These are phyloP conservation scores for Agrocybe praecox DNA, from an alignment of 768 basidiomycete genomes.

Conservation along the genomic window DNA sequence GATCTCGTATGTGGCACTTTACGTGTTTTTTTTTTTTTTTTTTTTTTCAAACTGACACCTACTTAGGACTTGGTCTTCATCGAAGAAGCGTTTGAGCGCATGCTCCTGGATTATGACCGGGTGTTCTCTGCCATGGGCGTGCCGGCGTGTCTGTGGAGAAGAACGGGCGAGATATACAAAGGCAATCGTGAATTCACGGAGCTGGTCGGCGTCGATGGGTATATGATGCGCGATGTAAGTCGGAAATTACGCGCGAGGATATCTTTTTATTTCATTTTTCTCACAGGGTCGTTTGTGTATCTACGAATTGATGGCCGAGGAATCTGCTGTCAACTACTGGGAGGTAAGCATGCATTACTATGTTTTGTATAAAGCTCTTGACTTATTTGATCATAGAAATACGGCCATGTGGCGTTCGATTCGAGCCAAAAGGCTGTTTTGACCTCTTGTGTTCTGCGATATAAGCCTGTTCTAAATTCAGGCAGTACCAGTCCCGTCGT, in stretches of 20 bases:
- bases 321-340: conserved; percentile 96
- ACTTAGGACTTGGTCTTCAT: conserved; percentile 91
- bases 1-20: conserved; percentile 66
- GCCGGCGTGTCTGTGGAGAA: conserved; percentile 93
- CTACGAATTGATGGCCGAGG: conserved; percentile 98
- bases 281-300: conserved; percentile 86
- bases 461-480: conserved; percentile 64
- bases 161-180: conserved; percentile 99
- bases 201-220: conserved; percentile 84
- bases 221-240: conserved; percentile 84
- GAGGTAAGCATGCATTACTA: conserved; percentile 54
- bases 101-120: conserved; percentile 93
- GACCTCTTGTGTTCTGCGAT: conserved; percentile 87
- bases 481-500: conserved; percentile 30
- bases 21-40: neutral
- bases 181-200: conserved; percentile 96
- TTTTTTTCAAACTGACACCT: neutral
- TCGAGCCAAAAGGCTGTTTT: conserved; percentile 91
- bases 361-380: too few species aligned
- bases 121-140: conserved; percentile 96
- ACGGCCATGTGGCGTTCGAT: conserved; percentile 91
- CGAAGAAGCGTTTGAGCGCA: conserved; percentile 95
- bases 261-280: too few species aligned
- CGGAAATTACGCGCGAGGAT: too few species aligned
- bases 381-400: conserved; percentile 60